Base-by-base conservation (phyloP, 2,329 filamentous ascomycete species). In the Stagonosporopsis vannaccii region DNA sequence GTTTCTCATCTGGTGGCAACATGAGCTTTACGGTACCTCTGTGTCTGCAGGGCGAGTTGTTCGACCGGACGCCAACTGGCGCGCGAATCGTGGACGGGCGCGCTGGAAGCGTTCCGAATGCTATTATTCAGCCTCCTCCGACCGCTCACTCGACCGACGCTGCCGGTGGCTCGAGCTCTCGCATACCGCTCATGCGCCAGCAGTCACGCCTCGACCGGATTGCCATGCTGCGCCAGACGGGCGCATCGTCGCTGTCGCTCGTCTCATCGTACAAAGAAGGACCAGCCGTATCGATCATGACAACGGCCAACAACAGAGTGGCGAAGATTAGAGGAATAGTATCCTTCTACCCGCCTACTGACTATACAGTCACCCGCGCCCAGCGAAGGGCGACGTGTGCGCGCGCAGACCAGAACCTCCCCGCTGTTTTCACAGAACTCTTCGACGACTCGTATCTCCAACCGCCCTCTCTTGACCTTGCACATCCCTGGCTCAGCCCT, bases 1-100 rank as follows among this genome's bases (percentile, higher is more conserved):
- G 86, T 20, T 89, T 89, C 74, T 87, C 84, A 1, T 85, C 84
- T 0, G 86, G 86, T 3, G 86, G 81, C 19, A 88, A 88, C 69
- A 81, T 88, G 73, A 81, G 81, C 36, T 84, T 88, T 59, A 85
- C 85, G 0, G 85, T 88, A 1, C 84, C 86, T 0, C 71, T 88
- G 26, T 82, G 85, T 15, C 72, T 88, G 2, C 81, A 82, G 49
- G 81, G 82, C 55, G 79, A 82, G 58, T 66, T 79, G 12, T 67
- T 74, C 28, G 72, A 74, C 19, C 62, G 68, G 17, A 69, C 68
- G 7, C 56, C 62, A 11, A 68, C 67, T 6, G 72, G 72, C 19
- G 50, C 63, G 5, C 62, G 62, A 37, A 74, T 74, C 35, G 53
- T 66, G 42, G 66, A 72, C 47, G 65, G 62, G 15, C 68, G 69